Evolutionary conservation across 2,329 filamentous ascomycete genomes (phyloP), one percentile per base, ranked within the genome.

Genomic region (Alternaria ventricosa): DNA sequence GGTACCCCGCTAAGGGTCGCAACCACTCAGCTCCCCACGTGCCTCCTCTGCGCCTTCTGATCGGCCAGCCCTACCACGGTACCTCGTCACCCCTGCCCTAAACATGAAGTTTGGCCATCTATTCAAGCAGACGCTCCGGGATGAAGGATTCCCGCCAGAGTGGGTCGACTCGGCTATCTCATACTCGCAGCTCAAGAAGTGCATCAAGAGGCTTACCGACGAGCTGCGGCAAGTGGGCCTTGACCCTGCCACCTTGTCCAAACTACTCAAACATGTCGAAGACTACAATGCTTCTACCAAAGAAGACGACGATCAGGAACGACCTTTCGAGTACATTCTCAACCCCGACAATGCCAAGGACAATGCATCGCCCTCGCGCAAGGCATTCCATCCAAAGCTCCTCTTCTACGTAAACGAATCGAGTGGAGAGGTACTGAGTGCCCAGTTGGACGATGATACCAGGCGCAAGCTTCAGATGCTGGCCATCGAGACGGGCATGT

Each of bases 111-210:
- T 96, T 80, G 92, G 90, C 27, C 92, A 91, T 76, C 87, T 90
- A 74, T 96, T 93, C 78, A 88, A 90, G 75, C 87, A 90, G 71
- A 86, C 87, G 54, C 85, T 97, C 65, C 84, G 87, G 66, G 87
- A 84, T 68, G 90, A 92, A 84, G 90, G 87, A 68, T 97, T 93
- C 76, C 93, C 93, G 8, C 82, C 87, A 54, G 88, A 90, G 75
- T 88, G 87, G 87, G 81, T 94, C 53, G 86, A 90, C 47, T 89
- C 89, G 27, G 93, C 93, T 53, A 92, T 97, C 65, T 92, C 92
- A 3, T 97, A 97, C 78, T 87, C 90, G 47, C 88, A 93, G 79
- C 87, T 97, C 60, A 97, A 97, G 81, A 97, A 96, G 82, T 92
- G 92, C 80, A 90, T 97, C 76, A 95, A 94, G 76, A 90, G 90